phyloP scores from a whole-genome alignment of 108 stramenopile genomes.

The Parmales sp. region DNA sequence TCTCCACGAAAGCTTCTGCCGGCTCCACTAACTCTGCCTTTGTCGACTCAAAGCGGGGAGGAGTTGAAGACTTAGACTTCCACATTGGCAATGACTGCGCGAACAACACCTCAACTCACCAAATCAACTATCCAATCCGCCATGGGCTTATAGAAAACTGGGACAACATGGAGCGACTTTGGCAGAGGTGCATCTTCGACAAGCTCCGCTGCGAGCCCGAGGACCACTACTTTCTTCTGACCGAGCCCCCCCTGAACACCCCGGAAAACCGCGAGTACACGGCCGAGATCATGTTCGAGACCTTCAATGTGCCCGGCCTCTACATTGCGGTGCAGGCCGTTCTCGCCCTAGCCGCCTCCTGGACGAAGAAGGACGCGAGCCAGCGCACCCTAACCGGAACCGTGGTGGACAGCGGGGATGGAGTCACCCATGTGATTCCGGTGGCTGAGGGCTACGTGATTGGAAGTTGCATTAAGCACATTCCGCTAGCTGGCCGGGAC shows the following conservation, averaged over 20 bases:
- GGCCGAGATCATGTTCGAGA: slow-evolving; percentile 70
- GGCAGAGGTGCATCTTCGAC: slow-evolving; percentile 56
- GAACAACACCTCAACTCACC: slow-evolving; percentile 35
- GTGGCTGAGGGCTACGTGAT: slow-evolving; percentile 63
- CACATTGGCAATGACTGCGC: slow-evolving; percentile 36
- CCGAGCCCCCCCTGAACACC: slow-evolving; percentile 60
- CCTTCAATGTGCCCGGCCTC: slow-evolving; percentile 58
- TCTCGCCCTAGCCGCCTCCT: slow-evolving; percentile 49
- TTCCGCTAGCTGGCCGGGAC: slow-evolving; percentile 54
- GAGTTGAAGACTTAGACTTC: slow-evolving; percentile 42
- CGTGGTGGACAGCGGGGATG: slow-evolving; percentile 57
- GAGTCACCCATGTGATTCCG: slow-evolving; percentile 61
- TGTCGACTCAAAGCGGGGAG: slow-evolving; percentile 25
- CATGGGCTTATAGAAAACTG: slow-evolving; percentile 60
- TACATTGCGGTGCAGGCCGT: slow-evolving; percentile 66
- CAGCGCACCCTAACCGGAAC: slow-evolving; percentile 53
- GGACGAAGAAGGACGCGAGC: slow-evolving; percentile 34
- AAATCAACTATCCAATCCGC: slow-evolving; percentile 52
- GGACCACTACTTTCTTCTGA: slow-evolving; percentile 56
- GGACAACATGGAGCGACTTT: slow-evolving; percentile 63
- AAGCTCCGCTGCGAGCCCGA: slow-evolving; percentile 57
- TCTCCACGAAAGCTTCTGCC: slow-evolving; percentile 35
- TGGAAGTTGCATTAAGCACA: slow-evolving; percentile 57
- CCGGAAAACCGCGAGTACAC: slow-evolving; percentile 64
- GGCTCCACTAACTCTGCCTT: slow-evolving; percentile 30